Percentiles rank a stretch among this genome's conserved stretches.
phyloP scores from a whole-genome alignment of 306 rosid genomes.

The Cucurbita ficifolia region DNA sequence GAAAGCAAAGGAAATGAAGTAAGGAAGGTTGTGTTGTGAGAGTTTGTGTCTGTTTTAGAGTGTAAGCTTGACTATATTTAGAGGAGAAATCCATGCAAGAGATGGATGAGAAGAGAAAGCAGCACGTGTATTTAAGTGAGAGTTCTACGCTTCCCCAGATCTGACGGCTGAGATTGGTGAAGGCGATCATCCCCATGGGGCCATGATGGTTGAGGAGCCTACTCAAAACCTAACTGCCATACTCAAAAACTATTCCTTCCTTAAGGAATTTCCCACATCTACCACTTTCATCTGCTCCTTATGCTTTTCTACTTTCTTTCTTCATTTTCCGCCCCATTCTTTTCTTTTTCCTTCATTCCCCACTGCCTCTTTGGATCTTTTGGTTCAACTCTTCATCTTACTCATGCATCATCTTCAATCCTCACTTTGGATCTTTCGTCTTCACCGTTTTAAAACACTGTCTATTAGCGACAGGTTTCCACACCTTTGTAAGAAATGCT shows the following conservation, averaged over 20 bases:
- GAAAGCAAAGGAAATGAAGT: conserved; percentile 11
- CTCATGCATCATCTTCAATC: no score
- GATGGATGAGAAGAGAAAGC: conserved; percentile 23
- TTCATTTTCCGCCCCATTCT: not conserved
- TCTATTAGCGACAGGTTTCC: no score
- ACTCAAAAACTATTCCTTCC: conserved; percentile 54
- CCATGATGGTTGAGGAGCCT: conserved; percentile 17
- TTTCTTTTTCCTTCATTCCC: not conserved
- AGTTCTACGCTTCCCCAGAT: conserved; percentile 42
- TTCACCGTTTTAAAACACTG: no score
- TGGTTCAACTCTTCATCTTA: not conserved
- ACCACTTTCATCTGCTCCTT: conserved; percentile 27
- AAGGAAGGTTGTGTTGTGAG: conserved; percentile 14
- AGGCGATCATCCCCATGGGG: conserved; percentile 21
- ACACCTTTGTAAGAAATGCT: no score
- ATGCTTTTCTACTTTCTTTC: conserved; percentile 33
- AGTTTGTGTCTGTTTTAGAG: conserved; percentile 14
- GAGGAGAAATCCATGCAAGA: conserved; percentile 81
- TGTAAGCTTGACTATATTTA: conserved; percentile 30
- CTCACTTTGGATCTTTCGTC: no score
- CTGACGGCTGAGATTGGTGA: conserved; percentile 31
- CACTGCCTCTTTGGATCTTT: not conserved
- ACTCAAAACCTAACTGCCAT: conserved; percentile 32
- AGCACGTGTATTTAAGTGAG: conserved; percentile 87
- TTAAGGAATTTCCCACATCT: conserved; percentile 21